These are phyloP conservation scores for Dothidotthia symphoricarpi DNA, from an alignment of 2,329 filamentous ascomycete genomes.

Conservation along the genomic window DNA sequence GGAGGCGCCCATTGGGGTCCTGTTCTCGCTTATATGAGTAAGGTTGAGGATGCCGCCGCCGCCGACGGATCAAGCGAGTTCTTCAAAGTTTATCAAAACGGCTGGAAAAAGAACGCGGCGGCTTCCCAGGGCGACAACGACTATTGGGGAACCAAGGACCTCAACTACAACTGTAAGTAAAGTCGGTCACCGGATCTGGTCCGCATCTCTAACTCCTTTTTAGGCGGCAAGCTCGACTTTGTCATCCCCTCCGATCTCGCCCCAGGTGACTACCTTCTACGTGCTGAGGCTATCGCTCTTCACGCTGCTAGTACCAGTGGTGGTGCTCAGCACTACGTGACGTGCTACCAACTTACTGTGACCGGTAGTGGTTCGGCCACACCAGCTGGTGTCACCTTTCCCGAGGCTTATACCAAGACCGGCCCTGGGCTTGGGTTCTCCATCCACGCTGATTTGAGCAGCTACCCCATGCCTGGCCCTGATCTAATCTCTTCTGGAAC, in stretches of 20 bases:
- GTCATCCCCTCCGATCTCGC: slow-evolving; percentile 43
- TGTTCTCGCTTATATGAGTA: slow-evolving; percentile 52
- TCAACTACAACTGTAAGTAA: slow-evolving; percentile 39
- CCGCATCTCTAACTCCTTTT: not conserved
- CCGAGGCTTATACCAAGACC: slow-evolving; percentile 43
- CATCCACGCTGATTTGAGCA: slow-evolving; percentile 39
- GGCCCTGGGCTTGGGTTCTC: slow-evolving; percentile 47
- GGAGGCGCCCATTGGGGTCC: slow-evolving; percentile 52
- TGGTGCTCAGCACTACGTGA: slow-evolving; percentile 49
- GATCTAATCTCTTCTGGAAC: slow-evolving; percentile 38
- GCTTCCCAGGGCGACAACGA: slow-evolving; percentile 43
- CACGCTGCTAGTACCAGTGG: slow-evolving; percentile 42
- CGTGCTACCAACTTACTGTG: slow-evolving; percentile 47
- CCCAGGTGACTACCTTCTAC: slow-evolving; percentile 47
- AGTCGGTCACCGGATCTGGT: too few relatives aligned
- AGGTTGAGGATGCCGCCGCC: slow-evolving; percentile 41
- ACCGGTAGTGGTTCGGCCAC: slow-evolving; percentile 35
- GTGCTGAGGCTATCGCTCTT: slow-evolving; percentile 49
- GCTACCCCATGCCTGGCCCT: slow-evolving; percentile 44
- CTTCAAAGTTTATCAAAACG: slow-evolving; percentile 50
- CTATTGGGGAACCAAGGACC: slow-evolving; percentile 45
- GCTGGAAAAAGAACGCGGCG: slow-evolving; percentile 32
- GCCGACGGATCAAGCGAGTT: slow-evolving; percentile 51
- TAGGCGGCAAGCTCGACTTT: slow-evolving; percentile 26
- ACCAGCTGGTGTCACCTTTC: slow-evolving; percentile 49